Base-by-base conservation (phyloP, 2,329 filamentous ascomycete species). In the Penicillium sp. region DNA sequence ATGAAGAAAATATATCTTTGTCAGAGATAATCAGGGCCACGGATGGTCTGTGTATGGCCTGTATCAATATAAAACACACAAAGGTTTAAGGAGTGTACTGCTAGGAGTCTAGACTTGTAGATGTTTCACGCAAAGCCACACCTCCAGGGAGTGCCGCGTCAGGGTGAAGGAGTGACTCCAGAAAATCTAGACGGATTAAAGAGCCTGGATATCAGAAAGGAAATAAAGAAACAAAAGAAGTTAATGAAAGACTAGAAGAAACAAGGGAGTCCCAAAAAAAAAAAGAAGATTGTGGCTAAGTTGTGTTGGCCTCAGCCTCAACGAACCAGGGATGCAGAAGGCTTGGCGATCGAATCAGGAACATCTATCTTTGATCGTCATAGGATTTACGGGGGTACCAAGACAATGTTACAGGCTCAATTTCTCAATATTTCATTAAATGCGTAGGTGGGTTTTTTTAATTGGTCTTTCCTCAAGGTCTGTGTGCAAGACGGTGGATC, bases 231-330 rank as follows among this genome's bases (percentile, higher is more conserved):
- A 32, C 14, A 48, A 55, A 56, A n/a, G 20, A 45, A 37, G 56
- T 49, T 35, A 63, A 65, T 29, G 63, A 62, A 54, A 59, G 52
- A 58, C 45, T 52, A 49, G 45, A 47, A 55, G 13, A 29, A 42
- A 53, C 31, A 38, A 48, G 11, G 18, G 31, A 53, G 32, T 49
- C 47, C n/a, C 9, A 2, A 29, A 31, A 38, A 31, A 42, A 46
- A 42, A 56, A 53, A 20, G 43, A 46, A 42, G 54, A 54, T 34
- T 44, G 55, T 57, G 55, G 56, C 56, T 56, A 32, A 60, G 53
- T 40, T 40, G 58, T 14, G 45, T 49, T 31, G 38, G 26, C 37
- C 53, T 45, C 55, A 55, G 46, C 57, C 57, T 39, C 46, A 24
- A 57, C 32, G 54, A 55, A 57, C 40, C 53, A 56, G 20, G 46